Evolutionary conservation across 805 yeast genomes (phyloP), one percentile per base, ranked within the genome.

Genomic region (Vanderwaltozyma yarrowii): DNA sequence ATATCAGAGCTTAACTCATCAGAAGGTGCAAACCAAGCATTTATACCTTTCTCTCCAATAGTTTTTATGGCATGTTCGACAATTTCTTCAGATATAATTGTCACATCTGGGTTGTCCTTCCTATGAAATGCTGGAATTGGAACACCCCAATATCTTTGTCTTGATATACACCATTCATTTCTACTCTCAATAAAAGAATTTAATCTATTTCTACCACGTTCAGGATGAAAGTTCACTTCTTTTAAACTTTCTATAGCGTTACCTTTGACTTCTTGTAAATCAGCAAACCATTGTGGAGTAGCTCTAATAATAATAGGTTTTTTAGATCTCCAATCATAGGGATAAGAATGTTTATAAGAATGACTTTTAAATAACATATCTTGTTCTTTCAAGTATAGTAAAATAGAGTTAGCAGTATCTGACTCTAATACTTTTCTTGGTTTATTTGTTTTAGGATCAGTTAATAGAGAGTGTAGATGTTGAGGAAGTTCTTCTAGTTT

Each of bases 121-220:
- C 73, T 65, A 60, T 80, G 83, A 8, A 92, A 61, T 0, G 83
- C 92, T 1, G 98, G 97, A 29, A 92, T 82, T 1, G 98, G 98
- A 25, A 92, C 96, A 33, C 99, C 99, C 99, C 99, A 92, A 15
- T 74, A 70, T 46, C 99, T 75, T 58, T 92, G 99, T 50, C 99
- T 70, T 2, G 97, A 88, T 24, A 92, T 87, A 62, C 98, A 92
- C 99, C 99, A 92, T 54, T 92, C 98, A 45, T 77, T 76, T 61
- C 98, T 74, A 35, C 79, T 76, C 16, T 65, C 67, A 21, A 87
- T 71, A 54, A 89, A 92, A 12, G 94, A 74, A 2, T 67, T 50
- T 25, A 92, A 68, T 44, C 97, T 69, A 36, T 73, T 78, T 23
- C 64, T 63, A 2, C 96, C 96, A 11, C 74, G 62, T 33, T 69